These are phyloP conservation scores for Trypanosoma platydactyli DNA, from an alignment of 208 protist genomes.

Conservation along the genomic window DNA sequence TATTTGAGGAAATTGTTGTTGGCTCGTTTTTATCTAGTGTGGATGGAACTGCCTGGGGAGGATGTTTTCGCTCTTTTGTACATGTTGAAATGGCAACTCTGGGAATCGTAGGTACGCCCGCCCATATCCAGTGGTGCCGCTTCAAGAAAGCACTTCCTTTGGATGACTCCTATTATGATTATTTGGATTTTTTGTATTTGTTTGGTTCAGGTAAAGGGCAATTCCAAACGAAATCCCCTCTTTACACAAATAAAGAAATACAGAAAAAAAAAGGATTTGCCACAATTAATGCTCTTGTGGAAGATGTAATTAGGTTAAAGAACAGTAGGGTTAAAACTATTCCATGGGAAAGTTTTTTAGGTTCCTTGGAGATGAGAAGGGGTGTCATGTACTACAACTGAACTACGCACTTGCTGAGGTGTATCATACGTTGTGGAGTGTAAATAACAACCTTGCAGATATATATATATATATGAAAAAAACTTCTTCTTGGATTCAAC, in stretches of 20 bases:
- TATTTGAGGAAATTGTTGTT: conserved; percentile 31
- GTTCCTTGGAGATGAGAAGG: background rate
- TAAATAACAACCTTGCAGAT: background rate
- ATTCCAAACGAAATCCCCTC: background rate
- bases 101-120: conserved; percentile 4
- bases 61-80: conserved; percentile 20
- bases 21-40: conserved; percentile 14
- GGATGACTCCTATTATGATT: conserved; percentile 28
- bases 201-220: conserved; percentile 6
- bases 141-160: conserved; percentile 28
- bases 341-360: conserved; percentile 4
- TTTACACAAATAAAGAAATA: conserved; percentile 1
- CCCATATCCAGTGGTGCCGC: conserved; percentile 22
- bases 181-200: conserved; percentile 20
- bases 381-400: background rate
- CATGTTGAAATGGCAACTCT: conserved; percentile 23
- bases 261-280: background rate
- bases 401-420: background rate
- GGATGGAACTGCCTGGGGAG: background rate
- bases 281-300: background rate
- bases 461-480: too few relatives aligned
- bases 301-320: conserved; percentile 1
- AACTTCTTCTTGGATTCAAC: too few relatives aligned
- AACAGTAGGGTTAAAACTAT: background rate
- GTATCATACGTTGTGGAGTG: background rate